These are phyloP conservation scores for Mortierella sp. DNA, from an alignment of 371 early-diverging fungal genomes.

Conservation along the genomic window DNA sequence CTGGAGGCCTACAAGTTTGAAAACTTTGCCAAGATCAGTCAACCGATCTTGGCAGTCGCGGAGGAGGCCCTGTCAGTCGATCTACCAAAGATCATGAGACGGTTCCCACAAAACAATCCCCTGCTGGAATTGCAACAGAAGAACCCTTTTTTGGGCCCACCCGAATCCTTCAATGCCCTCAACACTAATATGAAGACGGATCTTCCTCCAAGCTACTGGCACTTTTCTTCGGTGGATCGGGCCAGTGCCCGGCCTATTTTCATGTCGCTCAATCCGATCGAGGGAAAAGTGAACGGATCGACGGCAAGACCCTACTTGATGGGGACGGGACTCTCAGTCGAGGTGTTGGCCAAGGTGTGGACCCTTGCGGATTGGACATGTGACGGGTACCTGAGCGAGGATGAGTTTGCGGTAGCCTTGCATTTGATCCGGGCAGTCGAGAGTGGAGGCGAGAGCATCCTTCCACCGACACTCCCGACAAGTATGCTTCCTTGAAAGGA, in stretches of 20 bases:
- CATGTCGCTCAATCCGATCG: slow-evolving; percentile 62
- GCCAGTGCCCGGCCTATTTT: slow-evolving; percentile 57
- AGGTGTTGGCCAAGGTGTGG: slow-evolving; percentile 75
- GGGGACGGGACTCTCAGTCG: slow-evolving; percentile 68
- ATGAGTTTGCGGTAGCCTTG: slow-evolving; percentile 78
- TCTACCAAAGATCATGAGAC: slow-evolving; percentile 73
- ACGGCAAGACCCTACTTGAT: slow-evolving; percentile 68
- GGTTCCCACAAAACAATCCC: slow-evolving; percentile 65
- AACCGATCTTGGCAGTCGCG: slow-evolving; percentile 25
- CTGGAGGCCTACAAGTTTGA: slow-evolving; percentile 78
- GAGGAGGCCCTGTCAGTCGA: slow-evolving; percentile 68
- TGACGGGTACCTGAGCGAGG: slow-evolving; percentile 77
- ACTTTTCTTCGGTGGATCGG: slow-evolving; percentile 67
- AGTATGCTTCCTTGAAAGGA: slow-evolving; percentile 62
- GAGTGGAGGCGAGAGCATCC: slow-evolving; percentile 56
- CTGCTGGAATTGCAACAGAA: slow-evolving; percentile 37
- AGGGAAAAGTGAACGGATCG: slow-evolving; percentile 71
- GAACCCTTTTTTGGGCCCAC: slow-evolving; percentile 63
- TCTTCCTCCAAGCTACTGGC: slow-evolving; percentile 68
- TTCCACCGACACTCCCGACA: slow-evolving; percentile 63
- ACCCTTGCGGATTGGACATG: slow-evolving; percentile 74
- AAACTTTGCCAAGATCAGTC: slow-evolving; percentile 78
- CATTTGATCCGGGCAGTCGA: slow-evolving; percentile 67
- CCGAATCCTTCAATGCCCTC: slow-evolving; percentile 16
- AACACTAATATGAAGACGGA: slow-evolving; percentile 42